Evolutionary conservation across 495 filamentous ascomycete species (phyloP).

Genomic region (Apiosordaria backusii): DNA sequence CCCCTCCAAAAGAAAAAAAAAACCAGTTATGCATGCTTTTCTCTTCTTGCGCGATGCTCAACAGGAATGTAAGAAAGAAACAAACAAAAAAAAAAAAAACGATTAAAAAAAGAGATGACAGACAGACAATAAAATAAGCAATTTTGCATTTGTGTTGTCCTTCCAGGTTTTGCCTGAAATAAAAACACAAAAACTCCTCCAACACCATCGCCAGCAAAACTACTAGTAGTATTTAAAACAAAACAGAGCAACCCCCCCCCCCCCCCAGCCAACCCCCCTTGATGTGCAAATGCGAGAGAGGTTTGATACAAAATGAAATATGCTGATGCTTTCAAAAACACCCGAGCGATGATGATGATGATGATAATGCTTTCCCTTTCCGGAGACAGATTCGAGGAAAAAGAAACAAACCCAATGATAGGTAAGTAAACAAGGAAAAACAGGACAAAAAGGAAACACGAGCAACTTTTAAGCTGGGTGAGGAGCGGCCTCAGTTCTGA

Average conservation of each 20-base stretch:
- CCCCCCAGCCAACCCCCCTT: neutral
- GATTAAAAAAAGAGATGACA: neutral
- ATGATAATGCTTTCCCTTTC: slow-evolving; percentile 1
- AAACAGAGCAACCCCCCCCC: too few relatives aligned
- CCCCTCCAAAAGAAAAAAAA: too few relatives aligned
- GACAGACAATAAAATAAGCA: neutral
- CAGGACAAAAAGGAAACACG: slow-evolving; percentile 5
- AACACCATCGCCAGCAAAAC: neutral
- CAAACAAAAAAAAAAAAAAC: too few relatives aligned
- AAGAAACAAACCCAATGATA: too few relatives aligned
- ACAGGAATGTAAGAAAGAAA: too few relatives aligned
- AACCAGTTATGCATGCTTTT: neutral
- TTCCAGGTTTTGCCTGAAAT: neutral
- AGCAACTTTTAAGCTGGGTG: neutral
- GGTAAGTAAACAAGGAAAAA: too few relatives aligned
- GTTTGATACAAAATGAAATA: neutral
- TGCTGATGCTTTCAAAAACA: neutral
- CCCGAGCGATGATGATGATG: neutral
- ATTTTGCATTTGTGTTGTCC: neutral
- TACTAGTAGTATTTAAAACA: neutral
- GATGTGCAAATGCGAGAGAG: neutral
- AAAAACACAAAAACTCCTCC: neutral
- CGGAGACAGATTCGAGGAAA: neutral
- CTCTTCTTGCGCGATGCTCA: neutral
- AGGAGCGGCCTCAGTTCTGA: neutral